These are phyloP conservation scores for Panicum virgatum DNA, from an alignment of 202 grass and related monocot species.

Conservation along the genomic window DNA sequence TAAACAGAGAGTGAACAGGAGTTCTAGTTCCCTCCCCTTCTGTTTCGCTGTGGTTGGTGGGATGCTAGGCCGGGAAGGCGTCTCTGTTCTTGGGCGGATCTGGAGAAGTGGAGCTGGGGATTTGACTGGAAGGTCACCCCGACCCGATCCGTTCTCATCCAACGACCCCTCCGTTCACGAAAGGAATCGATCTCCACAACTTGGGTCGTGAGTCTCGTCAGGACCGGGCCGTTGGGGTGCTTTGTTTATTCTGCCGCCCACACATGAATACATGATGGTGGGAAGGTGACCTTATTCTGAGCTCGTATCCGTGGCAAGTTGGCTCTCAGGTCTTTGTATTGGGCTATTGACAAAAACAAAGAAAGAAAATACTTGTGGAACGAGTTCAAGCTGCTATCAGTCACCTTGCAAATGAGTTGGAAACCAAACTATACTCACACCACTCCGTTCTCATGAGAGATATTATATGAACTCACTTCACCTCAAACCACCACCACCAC, in stretches of 20 bases:
- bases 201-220: not conserved
- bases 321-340: not conserved
- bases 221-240: not conserved
- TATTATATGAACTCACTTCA: no score
- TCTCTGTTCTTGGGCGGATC: constrained; percentile 26
- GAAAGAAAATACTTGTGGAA: no score
- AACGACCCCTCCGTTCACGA: not conserved
- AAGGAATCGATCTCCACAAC: not conserved
- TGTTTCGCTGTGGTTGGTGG: constrained; percentile 7
- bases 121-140: constrained; percentile 28
- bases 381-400: no score
- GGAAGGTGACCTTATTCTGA: not conserved
- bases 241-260: not conserved
- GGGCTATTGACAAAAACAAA: no score
- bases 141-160: not conserved
- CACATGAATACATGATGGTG: not conserved
- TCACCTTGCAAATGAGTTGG: no score
- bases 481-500: no score
- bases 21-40: no score
- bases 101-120: not conserved
- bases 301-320: not conserved
- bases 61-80: constrained; percentile 31
- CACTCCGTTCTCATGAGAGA: no score
- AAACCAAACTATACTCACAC: no score
- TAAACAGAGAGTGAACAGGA: no score